Base-by-base conservation (phyloP, 352 stramenopile genomes). In the Phytophthora sp. region DNA sequence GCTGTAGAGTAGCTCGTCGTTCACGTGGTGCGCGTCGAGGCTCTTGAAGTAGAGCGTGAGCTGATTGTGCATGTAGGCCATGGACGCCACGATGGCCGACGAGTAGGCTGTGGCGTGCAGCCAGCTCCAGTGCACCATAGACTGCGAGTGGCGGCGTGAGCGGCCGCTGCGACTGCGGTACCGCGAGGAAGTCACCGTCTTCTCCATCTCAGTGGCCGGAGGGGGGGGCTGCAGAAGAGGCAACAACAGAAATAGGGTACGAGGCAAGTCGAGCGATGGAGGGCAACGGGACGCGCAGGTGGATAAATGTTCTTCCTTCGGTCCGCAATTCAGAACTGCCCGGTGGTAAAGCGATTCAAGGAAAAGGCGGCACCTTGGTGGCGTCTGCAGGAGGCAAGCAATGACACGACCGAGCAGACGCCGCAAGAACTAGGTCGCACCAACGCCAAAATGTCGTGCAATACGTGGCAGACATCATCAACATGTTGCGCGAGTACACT, bases 51-150 rank as follows among this genome's bases (percentile, higher is more conserved):
- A 86, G 27, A 71, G 36, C 15, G 51, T 74, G 16, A 90, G 66
- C 44, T 79, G 75, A 12, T 55, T 71, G 69, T 93, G 82, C 66
- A 90, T 81, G 69, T 93, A 93, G 47, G 79, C 80, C n/a, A 79
- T 61, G 38, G 82, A 89, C 49, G 80, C 80, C 21, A 91, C 82
- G 51, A 93, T 69, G n/a, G 76, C 80, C 7, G 71, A 86, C 21
- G 80, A 88, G 67, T 83, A 91, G 35, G 82, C 73, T 12, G 80
- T 93, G 7, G 84, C 84, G 30, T 88, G 77, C 57, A 91, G 68
- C 84, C 84, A 93, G 60, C 73, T 93, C 84, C 84, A 93, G n/a
- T 65, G 73, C 53, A 77, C 57, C 27, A 80, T 58, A 11, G 61
- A 71, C 38, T 60, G 70, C 56, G 71, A 50, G 16, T 65, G 62